A percentile compares a stretch with the other conserved stretches of the same genome.
These are phyloP conservation scores for Pseudognaphalium luteoalbum DNA, from an alignment of 129 eudicot genomes.

Conservation along the genomic window DNA sequence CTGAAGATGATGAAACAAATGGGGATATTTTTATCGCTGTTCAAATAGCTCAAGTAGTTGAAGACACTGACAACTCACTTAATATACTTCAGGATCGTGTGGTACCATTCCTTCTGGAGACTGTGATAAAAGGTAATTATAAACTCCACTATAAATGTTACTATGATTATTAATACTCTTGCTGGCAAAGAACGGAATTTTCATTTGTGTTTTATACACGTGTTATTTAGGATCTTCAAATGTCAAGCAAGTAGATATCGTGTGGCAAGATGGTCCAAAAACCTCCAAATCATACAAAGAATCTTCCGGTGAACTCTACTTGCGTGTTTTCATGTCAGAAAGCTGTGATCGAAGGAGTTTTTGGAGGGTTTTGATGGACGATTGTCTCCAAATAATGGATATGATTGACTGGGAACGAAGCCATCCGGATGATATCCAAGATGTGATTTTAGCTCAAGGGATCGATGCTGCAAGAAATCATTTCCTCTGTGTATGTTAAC, in stretches of 20 bases:
- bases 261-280: conserved; percentile 66
- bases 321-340: conserved; percentile 73
- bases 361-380: conserved; percentile 60
- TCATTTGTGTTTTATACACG: background rate
- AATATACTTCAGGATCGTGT: conserved; percentile 62
- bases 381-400: conserved; percentile 64
- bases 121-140: conserved; percentile 75
- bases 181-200: background rate
- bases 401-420: conserved; percentile 92
- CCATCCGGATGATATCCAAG: conserved; percentile 78
- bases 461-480: conserved; percentile 68
- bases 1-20: conserved; percentile 34
- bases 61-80: conserved; percentile 37
- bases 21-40: conserved; percentile 57
- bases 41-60: conserved; percentile 45
- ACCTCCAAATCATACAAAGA: conserved; percentile 35
- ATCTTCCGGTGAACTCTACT: conserved; percentile 62
- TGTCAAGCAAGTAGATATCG: conserved; percentile 85
- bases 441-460: conserved; percentile 57
- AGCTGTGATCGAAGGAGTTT: conserved; percentile 49
- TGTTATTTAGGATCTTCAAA: conserved; percentile 60
- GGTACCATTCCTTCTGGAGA: conserved; percentile 67
- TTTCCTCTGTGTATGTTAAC: conserved; percentile 64
- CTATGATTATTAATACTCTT: background rate
- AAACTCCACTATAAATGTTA: background rate